phyloP scores from a whole-genome alignment of 495 filamentous ascomycete species.

The Penicillium soppii region DNA sequence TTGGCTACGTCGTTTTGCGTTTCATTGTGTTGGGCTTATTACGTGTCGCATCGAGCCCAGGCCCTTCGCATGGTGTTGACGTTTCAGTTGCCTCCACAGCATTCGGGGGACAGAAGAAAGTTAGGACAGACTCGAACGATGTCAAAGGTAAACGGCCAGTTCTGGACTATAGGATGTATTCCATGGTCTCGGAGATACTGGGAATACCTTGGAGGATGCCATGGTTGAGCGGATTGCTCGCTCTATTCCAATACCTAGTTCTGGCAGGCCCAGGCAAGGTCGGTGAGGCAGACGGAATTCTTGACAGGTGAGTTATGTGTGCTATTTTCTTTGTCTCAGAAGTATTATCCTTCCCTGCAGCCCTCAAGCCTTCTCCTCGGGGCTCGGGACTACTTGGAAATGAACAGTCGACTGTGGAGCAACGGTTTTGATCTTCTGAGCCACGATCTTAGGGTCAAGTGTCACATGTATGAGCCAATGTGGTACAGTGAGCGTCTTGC shows the following conservation, averaged over 20 bases:
- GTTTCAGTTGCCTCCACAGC: constrained; percentile 27
- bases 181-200: constrained; percentile 65
- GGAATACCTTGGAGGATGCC: constrained; percentile 78
- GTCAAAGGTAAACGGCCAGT: constrained; percentile 61
- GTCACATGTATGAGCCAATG: constrained; percentile 28
- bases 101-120: constrained; percentile 15
- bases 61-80: constrained; percentile 21
- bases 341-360: constrained; percentile 21
- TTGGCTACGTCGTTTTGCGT: constrained; percentile 63
- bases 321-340: constrained; percentile 19
- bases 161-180: constrained; percentile 69
- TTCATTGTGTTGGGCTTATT: constrained; percentile 55
- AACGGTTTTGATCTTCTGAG: constrained; percentile 37
- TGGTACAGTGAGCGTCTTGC: constrained; percentile 37
- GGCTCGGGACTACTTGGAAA: constrained; percentile 23
- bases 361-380: constrained; percentile 12
- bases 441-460: constrained; percentile 40
- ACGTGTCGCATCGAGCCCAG: constrained; percentile 38
- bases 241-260: constrained; percentile 69
- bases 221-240: constrained; percentile 72
- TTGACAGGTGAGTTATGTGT: constrained; percentile 81
- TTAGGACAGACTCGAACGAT: constrained; percentile 35
- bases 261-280: constrained; percentile 70
- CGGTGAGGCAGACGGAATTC: constrained; percentile 68
- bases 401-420: constrained; percentile 33